Percentiles rank a stretch among this genome's conserved stretches.
These are phyloP conservation scores for Hypsizygus marmoreus DNA, from an alignment of 768 basidiomycete genomes.

Conservation along the genomic window DNA sequence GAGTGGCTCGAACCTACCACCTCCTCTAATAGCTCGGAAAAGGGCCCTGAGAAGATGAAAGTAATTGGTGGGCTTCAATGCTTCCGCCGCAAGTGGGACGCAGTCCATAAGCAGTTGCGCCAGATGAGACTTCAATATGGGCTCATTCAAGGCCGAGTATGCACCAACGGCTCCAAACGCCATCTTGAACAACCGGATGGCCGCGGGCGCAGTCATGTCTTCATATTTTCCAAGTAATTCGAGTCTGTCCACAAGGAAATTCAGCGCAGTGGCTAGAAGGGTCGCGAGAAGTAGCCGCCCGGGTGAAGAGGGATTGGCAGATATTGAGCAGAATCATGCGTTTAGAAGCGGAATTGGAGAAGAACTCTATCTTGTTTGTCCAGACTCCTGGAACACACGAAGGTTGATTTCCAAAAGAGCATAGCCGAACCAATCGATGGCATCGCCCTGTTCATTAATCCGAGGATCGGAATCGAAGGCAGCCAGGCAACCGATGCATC, in stretches of 20 bases:
- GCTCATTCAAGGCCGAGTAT: conserved; percentile 78
- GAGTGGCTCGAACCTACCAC: conserved; percentile 88
- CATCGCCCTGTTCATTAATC: conserved; percentile 66
- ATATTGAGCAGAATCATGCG: conserved; percentile 82
- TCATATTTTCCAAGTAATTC: conserved; percentile 84
- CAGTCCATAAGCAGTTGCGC: conserved; percentile 94
- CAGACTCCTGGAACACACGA: conserved; percentile 94
- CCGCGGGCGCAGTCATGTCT: conserved; percentile 77
- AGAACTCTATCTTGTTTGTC: conserved; percentile 90
- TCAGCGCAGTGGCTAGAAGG: conserved; percentile 85
- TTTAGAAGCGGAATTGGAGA: conserved; percentile 77
- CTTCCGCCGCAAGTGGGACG: conserved; percentile 90
- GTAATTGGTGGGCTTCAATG: conserved; percentile 88
- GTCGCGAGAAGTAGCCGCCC: conserved; percentile 78
- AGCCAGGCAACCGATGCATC: conserved; percentile 80
- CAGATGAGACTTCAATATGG: conserved; percentile 90
- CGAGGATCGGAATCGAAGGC: conserved; percentile 75
- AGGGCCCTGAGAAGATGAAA: conserved; percentile 89
- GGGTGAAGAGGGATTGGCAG: conserved; percentile 78
- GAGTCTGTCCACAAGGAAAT: conserved; percentile 81
- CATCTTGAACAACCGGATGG: conserved; percentile 93
- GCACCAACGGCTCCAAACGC: conserved; percentile 85
- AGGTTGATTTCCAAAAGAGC: conserved; percentile 82
- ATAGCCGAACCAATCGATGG: conserved; percentile 81
- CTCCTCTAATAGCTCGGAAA: conserved; percentile 91